Evolutionary conservation across 202 grass and related monocot species (phyloP), one percentile per base, ranked within the genome.

Genomic region (Carex arenaria): DNA sequence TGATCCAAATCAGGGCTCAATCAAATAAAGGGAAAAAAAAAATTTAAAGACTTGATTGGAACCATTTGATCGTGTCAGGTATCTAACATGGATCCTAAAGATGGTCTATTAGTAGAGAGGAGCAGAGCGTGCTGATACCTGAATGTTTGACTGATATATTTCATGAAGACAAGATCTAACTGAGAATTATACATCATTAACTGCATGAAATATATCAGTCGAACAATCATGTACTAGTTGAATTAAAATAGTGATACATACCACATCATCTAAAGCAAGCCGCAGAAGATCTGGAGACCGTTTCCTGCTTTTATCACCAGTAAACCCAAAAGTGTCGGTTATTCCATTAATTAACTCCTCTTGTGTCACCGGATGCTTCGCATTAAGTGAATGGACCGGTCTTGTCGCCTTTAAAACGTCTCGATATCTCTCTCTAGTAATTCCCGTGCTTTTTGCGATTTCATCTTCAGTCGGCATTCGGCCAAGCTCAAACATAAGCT

Each of bases 231-330:
- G 40, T 1, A 26, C 64, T 38, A 65, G 23, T 45, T 64, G 31
- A 80, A 62, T 22, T 22, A 81, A 65, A 77, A 57, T 52, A 30
- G 18, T 28, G 14, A 68, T 66, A 86, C 78, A 81, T 83, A 98
- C 95, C 65, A 98, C 89, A 72, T 98, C 95, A 61, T 98, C 95
- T 12, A 98, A 87, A 75, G 95, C 95, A 52, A 98, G 87, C 10
- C 92, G 90, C 38, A 98, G 89, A 80, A 94, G 87, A 69, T 49
- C 23, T 19, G 63, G 43, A 26, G 86, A 82, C 78, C 84, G 79
- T 70, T 89, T 88, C 65, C 80, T 93, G 51, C 57, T 49, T 64
- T 85, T 91, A 83, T 92, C 90, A 40, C 79, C 92, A 5, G 84
- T 87, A 20, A 87, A 64, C 36, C 90, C 90, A 30, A 89, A 90